Evolutionary conservation across 305 asterid species (phyloP).

Genomic region (Fraxinus floribunda): DNA sequence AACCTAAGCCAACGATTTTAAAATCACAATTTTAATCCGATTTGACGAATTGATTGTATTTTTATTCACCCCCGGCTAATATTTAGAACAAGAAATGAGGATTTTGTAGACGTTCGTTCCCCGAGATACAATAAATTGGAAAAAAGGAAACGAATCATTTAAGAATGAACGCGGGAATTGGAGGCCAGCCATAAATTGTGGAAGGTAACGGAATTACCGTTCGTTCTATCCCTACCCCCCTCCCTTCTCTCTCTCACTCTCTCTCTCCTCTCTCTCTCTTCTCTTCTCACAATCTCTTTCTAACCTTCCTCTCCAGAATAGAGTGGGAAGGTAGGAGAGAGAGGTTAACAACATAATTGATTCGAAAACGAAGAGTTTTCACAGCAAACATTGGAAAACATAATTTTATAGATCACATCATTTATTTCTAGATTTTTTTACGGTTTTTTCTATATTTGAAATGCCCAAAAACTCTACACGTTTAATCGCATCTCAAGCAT

Average conservation of each 20-base stretch:
- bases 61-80: background rate
- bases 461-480: background rate
- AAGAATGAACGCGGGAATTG: background rate
- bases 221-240: background rate
- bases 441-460: conserved; percentile 11
- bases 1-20: too few relatives aligned
- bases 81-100: background rate
- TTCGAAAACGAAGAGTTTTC: background rate
- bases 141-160: background rate
- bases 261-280: conserved; percentile 7
- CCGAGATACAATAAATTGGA: background rate
- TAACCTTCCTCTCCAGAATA: conserved; percentile 15
- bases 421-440: background rate
- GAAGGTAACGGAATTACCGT: conserved; percentile 29
- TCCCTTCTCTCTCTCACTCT: background rate
- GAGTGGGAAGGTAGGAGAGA: conserved; percentile 8
- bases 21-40: too few relatives aligned
- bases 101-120: background rate
- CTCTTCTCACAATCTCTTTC: conserved; percentile 17
- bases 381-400: background rate
- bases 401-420: background rate
- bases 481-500: conserved; percentile 4
- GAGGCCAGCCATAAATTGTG: conserved; percentile 26
- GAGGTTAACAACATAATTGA: background rate
- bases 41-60: background rate